Evolutionary conservation across 768 basidiomycete species (phyloP), one percentile per base, ranked within the genome.

Genomic region (Cystofilobasidium ferigula): DNA sequence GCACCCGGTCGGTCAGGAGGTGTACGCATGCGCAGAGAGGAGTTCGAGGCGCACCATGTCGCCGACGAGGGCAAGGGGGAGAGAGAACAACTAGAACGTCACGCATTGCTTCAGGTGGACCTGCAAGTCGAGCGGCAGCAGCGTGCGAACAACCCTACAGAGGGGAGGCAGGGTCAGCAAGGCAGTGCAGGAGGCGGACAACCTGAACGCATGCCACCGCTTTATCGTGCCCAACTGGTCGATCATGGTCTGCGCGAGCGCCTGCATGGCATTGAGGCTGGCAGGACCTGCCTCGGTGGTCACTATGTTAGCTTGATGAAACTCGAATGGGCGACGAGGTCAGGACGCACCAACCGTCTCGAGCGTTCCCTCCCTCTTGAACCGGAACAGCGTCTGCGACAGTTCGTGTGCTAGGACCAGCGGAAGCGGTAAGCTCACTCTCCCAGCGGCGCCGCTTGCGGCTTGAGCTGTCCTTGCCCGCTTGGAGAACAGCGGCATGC

Each of bases 81-180:
- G 81, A 24, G 89, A 84, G 73, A 92, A 91, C 10, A 98, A 83
- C 78, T 94, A 95, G 0, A 94, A 77, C 1, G 87, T 86, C n/a
- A 94, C 88, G 70, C 87, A 89, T 84, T 97, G 93, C 75, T 94
- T 93, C 72, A 94, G 78, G 76, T 95, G 92, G 67, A 97, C 86
- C 45, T 62, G 61, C 18, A 62, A 62, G 28, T 51, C 30, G 34
- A 47, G 61, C 6, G 61, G 61, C 3, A 62, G 32, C 4, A 47
- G 45, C 28, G 61, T 62, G 3, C 61, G 60, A 34, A 61, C 47
- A 40, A 42, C 38, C 30, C 16, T 36, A 2, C 14, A 24, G 14
- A 20, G 40, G 26, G 22, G 24, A 35, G 13, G 24, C 1, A 32
- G n/a, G 58, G 14, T 24, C 20, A 30, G 36, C 9, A 10, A 28